Percentiles rank a stretch among this genome's conserved stretches.
Conservation (phyloP, 2,329 filamentous ascomycete species). For the Fonsecaea erecta region DNA sequence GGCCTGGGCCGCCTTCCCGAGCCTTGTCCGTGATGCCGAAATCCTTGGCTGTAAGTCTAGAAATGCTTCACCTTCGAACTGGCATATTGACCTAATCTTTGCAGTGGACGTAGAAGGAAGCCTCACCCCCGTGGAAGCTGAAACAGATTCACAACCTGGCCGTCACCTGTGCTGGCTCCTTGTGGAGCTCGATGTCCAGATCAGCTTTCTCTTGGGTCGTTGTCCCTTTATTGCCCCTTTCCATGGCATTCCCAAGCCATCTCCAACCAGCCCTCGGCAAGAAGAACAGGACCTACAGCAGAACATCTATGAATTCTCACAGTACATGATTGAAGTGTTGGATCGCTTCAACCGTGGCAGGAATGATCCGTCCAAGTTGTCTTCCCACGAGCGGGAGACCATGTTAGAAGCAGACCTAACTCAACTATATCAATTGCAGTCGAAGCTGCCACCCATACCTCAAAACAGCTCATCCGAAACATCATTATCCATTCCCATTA, state of each 20-base stretch:
- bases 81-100: conserved; percentile 5
- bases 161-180: conserved; percentile 33
- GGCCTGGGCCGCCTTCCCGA: conserved; percentile 27
- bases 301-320: conserved; percentile 23
- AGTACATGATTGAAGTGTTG: conserved; percentile 24
- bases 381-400: conserved; percentile 4
- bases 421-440: conserved; percentile 19
- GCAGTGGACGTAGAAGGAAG: conserved; percentile 22
- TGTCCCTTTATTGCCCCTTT: conserved; percentile 21
- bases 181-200: conserved; percentile 26
- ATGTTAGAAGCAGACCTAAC: conserved; percentile 14
- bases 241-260: conserved; percentile 15
- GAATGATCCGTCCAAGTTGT: background rate
- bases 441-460: conserved; percentile 18
- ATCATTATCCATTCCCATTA: conserved; percentile 13
- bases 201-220: conserved; percentile 32
- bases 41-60: conserved; percentile 25
- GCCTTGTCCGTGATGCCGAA: conserved; percentile 27
- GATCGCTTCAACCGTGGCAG: conserved; percentile 5
- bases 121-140: background rate
- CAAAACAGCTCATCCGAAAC: conserved; percentile 18
- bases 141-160: conserved; percentile 14
- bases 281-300: conserved; percentile 17
- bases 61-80: background rate
- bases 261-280: background rate